Evolutionary conservation across 345 rosid species (phyloP).

Genomic region (Eucalyptus sp.): DNA sequence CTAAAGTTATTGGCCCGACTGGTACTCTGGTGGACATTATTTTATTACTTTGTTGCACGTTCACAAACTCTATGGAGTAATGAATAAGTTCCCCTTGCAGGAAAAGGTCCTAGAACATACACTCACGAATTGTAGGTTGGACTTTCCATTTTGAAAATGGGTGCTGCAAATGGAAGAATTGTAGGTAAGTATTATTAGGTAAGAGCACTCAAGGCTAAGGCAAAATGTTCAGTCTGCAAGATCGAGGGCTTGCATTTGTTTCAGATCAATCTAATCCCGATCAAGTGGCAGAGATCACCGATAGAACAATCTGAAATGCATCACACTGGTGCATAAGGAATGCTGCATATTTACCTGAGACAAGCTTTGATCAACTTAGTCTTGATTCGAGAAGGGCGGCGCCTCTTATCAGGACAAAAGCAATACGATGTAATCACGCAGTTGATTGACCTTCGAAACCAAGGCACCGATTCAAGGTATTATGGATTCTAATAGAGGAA

Average conservation of each 20-base stretch:
- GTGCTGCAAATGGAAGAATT: background rate
- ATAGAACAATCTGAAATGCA: background rate
- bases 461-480: background rate
- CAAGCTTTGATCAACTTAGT: background rate
- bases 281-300: background rate
- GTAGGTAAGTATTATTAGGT: background rate
- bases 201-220: background rate
- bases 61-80: background rate
- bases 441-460: background rate
- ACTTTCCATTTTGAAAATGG: background rate
- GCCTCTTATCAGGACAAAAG: background rate
- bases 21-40: background rate
- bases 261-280: background rate
- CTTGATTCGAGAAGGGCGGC: background rate
- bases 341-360: background rate
- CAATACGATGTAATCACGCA: background rate
- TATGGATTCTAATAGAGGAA: background rate
- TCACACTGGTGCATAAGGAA: background rate
- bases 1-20: background rate
- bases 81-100: background rate
- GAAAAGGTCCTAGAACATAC: background rate
- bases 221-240: background rate
- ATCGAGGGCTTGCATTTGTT: background rate
- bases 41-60: background rate
- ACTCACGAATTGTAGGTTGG: background rate